Conservation (phyloP, 2,329 filamentous ascomycete genomes). For the Pestalotiopsis sp. region DNA sequence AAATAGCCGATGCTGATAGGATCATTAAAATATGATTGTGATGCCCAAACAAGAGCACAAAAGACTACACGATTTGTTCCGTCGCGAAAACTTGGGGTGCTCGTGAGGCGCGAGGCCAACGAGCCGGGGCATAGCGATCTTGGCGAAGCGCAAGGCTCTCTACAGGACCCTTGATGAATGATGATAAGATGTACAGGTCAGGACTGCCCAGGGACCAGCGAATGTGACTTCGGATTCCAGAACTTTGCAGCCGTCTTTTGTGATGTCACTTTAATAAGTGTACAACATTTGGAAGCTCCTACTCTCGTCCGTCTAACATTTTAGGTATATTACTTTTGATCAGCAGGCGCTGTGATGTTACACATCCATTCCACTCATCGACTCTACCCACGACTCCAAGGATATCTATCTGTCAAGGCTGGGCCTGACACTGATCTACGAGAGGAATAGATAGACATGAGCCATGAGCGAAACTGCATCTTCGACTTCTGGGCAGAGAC, state of each 20-base stretch:
- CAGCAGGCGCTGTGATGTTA: too few species aligned
- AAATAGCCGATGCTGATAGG: constrained; percentile 13
- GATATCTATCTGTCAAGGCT: too few species aligned
- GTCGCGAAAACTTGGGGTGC: neutral
- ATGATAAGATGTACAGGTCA: neutral
- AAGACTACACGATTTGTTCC: neutral
- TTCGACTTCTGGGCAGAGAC: too few species aligned
- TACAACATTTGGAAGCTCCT: neutral
- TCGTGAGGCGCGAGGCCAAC: neutral
- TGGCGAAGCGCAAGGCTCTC: neutral
- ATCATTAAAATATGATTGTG: constrained; percentile 15
- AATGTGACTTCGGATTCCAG: neutral
- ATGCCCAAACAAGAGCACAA: constrained; percentile 10
- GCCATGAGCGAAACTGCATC: too few species aligned
- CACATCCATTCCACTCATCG: too few species aligned
- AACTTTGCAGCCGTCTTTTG: neutral
- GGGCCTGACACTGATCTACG: too few species aligned
- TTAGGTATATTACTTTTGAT: neutral
- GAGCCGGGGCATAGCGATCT: neutral
- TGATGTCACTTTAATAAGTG: neutral
- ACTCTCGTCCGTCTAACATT: neutral
- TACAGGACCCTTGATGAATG: neutral
- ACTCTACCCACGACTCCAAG: too few species aligned
- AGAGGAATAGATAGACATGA: too few species aligned
- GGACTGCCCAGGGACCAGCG: neutral